Percentiles rank a stretch among this genome's conserved stretches.
Evolutionary conservation across 495 filamentous ascomycete genomes (phyloP).

Genomic region (Penicillium samsonianum): DNA sequence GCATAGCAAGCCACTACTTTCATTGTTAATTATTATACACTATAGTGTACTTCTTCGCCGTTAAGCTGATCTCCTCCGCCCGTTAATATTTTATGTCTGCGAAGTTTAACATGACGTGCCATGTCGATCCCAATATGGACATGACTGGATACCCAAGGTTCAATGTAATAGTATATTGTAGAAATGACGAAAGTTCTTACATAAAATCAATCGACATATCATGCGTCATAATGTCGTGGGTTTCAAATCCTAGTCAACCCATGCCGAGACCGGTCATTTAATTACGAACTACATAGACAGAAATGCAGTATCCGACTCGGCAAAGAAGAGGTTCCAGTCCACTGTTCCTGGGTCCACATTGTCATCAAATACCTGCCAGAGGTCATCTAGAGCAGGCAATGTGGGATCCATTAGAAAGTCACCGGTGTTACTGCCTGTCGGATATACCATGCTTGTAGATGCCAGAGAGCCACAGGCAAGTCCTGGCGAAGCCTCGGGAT

Average conservation of each 20-base stretch:
- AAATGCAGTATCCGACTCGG: constrained; percentile 26
- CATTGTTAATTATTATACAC: background rate
- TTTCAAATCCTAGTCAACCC: background rate
- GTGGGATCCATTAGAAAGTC: constrained; percentile 7
- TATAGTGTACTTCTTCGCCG: background rate
- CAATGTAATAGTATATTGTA: background rate
- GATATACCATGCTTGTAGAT: background rate
- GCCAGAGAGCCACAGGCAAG: background rate
- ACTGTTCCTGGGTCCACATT: constrained; percentile 19
- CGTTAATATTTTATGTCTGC: background rate
- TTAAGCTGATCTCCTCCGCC: background rate
- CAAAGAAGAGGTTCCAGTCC: constrained; percentile 29
- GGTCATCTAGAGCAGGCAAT: constrained; percentile 21
- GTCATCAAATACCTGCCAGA: constrained; percentile 27
- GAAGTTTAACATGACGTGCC: background rate
- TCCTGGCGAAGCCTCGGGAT: background rate
- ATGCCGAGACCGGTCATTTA: background rate
- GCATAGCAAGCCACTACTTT: too few relatives aligned
- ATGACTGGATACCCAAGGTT: background rate
- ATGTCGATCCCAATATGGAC: constrained; percentile 9
- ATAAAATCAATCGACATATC: background rate
- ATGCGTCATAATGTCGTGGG: constrained; percentile 4
- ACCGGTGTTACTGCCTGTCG: background rate
- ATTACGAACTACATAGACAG: constrained; percentile 8
- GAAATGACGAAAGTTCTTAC: background rate